Evolutionary conservation across 352 stramenopile genomes (phyloP), one percentile per base, ranked within the genome.

Genomic region (Globisporangium heterothallicum): DNA sequence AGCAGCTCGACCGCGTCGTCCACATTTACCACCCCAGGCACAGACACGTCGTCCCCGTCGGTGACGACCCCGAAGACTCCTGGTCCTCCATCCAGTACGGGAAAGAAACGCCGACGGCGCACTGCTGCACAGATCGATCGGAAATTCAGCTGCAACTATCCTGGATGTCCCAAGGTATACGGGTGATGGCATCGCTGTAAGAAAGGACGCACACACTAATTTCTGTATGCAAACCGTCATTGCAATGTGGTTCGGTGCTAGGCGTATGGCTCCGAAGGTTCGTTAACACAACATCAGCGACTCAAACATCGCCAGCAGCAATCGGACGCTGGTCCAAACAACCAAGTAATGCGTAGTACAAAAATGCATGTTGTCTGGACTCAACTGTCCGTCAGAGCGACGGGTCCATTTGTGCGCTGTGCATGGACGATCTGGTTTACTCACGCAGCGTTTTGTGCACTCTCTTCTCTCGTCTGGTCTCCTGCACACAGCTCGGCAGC

Each of bases 251-350:
- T 1, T n/a, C 27, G 13, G 36, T 9, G 0, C 13, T 56, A 90
- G 76, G 82, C 82, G 5, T 93, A 93, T 45, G 82, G 82, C 3
- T 89, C 78, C 0, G 82, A 91, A 66, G 76, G 82, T 5, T 91
- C 79, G 4, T 56, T 93, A 18, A 90, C 70, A 14, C 82, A 93
- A 41, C 82, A 93, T 42, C 78, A 88, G 50, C 72, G 68, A n/a
- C 59, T 93, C 2, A 93, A 93, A 63, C 79, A 91, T 43, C 69
- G 70, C 6, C 53, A 80, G 10, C 51, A 72, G 43, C 50, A 67
- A n/a, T 48, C 77, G 22, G 44, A 44, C 25, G 48, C 61, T 16
- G 49, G 55, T 24, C 67, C 72, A 38, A 64, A 69, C 12, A 60
- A 55, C 5, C 64, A 78, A 56, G 66, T 74, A 51, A 51, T n/a